phyloP scores from a whole-genome alignment of 106 monocot genomes.

The Gastrodia elata region DNA sequence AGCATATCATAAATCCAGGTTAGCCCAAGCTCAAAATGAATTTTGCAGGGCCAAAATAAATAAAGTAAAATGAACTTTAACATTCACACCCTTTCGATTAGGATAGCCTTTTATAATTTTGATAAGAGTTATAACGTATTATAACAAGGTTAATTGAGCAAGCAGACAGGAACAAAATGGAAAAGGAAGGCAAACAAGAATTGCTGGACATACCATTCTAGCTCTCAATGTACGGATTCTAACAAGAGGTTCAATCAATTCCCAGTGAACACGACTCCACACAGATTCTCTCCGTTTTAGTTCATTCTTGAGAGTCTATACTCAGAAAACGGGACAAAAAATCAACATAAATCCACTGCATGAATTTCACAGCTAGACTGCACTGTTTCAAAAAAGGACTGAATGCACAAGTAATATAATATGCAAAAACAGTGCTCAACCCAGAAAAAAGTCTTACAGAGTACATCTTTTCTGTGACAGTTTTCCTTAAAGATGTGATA shows the following conservation, averaged over 20 bases:
- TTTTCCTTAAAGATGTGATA: slow-evolving; percentile 71
- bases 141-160: neutral
- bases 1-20: too few species aligned
- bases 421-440: neutral
- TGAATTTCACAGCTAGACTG: neutral
- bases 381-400: neutral
- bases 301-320: slow-evolving; percentile 90
- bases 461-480: slow-evolving; percentile 89
- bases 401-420: neutral
- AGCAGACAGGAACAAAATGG: neutral
- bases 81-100: too few species aligned
- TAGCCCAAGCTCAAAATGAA: too few species aligned
- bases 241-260: slow-evolving; percentile 68
- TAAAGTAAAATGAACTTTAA: too few species aligned
- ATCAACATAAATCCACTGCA: neutral
- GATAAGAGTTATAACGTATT: neutral
- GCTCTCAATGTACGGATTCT: slow-evolving; percentile 81
- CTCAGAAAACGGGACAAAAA: neutral
- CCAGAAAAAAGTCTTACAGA: slow-evolving; percentile 49
- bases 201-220: slow-evolving; percentile 59
- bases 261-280: slow-evolving; percentile 87
- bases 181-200: neutral
- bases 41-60: too few species aligned
- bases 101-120: neutral
- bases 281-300: slow-evolving; percentile 73